Evolutionary conservation across 768 basidiomycete genomes (phyloP).

Genomic region (Amanita phalloides): DNA sequence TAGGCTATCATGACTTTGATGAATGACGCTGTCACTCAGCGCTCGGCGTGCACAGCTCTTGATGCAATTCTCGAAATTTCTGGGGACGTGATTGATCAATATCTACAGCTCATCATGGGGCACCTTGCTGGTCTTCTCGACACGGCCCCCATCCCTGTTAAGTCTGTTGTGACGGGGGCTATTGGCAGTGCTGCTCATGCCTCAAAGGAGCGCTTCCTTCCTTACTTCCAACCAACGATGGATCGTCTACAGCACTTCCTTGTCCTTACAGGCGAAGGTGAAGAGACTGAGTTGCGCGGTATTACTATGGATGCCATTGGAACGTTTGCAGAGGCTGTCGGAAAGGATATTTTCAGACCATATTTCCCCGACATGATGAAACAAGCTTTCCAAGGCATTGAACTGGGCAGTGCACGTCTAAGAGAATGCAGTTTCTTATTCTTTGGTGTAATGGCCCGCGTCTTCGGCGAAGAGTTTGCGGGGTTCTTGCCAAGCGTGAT

Average conservation of each 20-base stretch:
- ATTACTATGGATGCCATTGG: conserved; percentile 99
- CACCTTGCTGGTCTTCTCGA: conserved; percentile 81
- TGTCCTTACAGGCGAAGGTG: conserved; percentile 73
- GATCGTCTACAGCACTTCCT: conserved; percentile 83
- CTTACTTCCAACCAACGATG: conserved; percentile 93
- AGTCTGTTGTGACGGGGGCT: conserved; percentile 92
- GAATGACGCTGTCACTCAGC: conserved; percentile 78
- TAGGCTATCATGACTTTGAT: conserved; percentile 89
- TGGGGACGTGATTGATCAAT: conserved; percentile 81
- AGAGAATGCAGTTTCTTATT: conserved; percentile 96
- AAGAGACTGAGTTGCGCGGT: conserved; percentile 89
- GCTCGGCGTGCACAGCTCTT: conserved; percentile 91
- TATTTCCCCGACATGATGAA: conserved; percentile 97
- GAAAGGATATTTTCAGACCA: conserved; percentile 86
- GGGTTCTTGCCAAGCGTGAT: conserved; percentile 79
- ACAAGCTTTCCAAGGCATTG: conserved; percentile 83
- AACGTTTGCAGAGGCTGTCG: conserved; percentile 95
- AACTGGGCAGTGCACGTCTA: conserved; percentile 77
- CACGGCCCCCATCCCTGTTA: conserved; percentile 76
- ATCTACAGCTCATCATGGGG: conserved; percentile 92
- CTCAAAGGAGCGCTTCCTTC: conserved; percentile 80
- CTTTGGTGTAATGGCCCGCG: conserved; percentile 97
- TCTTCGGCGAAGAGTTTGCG: conserved; percentile 92
- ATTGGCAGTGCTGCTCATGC: conserved; percentile 98
- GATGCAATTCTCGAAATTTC: conserved; percentile 94